These are phyloP conservation scores for Verbena officinalis DNA, from an alignment of 257 asterid genomes.

Conservation along the genomic window DNA sequence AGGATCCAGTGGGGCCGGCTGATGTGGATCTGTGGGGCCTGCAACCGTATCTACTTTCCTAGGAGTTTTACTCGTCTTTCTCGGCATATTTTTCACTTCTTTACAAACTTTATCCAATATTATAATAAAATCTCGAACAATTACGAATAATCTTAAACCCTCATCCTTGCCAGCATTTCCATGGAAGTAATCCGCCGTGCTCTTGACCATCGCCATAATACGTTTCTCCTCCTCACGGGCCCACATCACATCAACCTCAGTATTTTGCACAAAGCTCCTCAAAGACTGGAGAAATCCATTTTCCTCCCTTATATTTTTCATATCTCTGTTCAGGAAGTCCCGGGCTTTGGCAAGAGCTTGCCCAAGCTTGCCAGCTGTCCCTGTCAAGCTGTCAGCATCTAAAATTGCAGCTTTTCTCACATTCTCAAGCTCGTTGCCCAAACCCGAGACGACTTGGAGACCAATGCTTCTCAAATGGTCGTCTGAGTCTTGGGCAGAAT, in stretches of 20 bases:
- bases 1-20: conserved; percentile 38
- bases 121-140: conserved; percentile 76
- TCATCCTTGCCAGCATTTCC: conserved; percentile 84
- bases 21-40: conserved; percentile 37
- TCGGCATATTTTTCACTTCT: conserved; percentile 61
- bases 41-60: conserved; percentile 38
- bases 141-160: conserved; percentile 74
- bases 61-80: conserved; percentile 34
- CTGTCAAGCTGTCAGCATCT: conserved; percentile 65
- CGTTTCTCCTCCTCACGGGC: conserved; percentile 82
- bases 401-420: conserved; percentile 73
- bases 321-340: conserved; percentile 57
- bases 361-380: conserved; percentile 60
- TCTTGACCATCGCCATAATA: conserved; percentile 80
- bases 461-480: conserved; percentile 63
- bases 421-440: conserved; percentile 70
- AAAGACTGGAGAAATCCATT: conserved; percentile 63
- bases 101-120: conserved; percentile 76
- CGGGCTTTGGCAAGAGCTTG: conserved; percentile 54
- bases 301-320: conserved; percentile 51
- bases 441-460: conserved; percentile 65
- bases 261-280: conserved; percentile 62
- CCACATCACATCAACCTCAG: conserved; percentile 66
- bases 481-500: conserved; percentile 46
- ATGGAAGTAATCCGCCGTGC: conserved; percentile 84